phyloP scores from a whole-genome alignment of 192 early-diverging fungal species.

The Gorgonomyces haynaldii region DNA sequence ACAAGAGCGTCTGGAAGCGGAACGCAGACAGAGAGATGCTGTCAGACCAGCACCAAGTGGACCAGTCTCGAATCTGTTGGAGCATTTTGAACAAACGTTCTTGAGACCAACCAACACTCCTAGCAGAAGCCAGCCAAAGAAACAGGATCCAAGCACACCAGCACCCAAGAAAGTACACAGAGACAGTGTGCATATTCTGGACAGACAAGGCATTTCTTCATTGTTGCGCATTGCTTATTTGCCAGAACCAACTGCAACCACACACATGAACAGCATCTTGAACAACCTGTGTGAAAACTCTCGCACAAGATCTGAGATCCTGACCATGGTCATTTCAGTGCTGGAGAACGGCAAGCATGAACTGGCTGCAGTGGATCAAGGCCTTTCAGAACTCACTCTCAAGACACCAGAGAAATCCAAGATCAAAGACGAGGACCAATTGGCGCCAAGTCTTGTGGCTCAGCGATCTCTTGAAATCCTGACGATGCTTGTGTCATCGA shows the following conservation, averaged over 20 bases:
- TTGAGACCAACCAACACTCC: too few species aligned
- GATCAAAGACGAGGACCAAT: conserved; percentile 29
- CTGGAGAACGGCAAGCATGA: conserved; percentile 72
- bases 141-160: neutral
- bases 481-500: conserved; percentile 64
- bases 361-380: conserved; percentile 61
- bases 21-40: conserved; percentile 56
- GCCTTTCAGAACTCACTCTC: conserved; percentile 63
- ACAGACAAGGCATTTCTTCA: conserved; percentile 65
- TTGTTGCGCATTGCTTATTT: conserved; percentile 80
- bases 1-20: conserved; percentile 59
- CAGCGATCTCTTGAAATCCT: conserved; percentile 81
- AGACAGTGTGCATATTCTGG: conserved; percentile 72
- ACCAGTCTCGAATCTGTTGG: too few species aligned
- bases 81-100: too few species aligned
- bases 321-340: conserved; percentile 76
- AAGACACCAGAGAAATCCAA: conserved; percentile 21
- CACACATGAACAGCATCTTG: conserved; percentile 54
- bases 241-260: conserved; percentile 59
- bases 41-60: conserved; percentile 23
- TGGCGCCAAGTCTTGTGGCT: conserved; percentile 78
- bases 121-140: too few species aligned
- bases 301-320: conserved; percentile 68
- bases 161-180: conserved; percentile 33
- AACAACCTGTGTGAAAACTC: conserved; percentile 83